Evolutionary conservation across 768 basidiomycete genomes (phyloP).

Genomic region (Boletus rubescentipes): DNA sequence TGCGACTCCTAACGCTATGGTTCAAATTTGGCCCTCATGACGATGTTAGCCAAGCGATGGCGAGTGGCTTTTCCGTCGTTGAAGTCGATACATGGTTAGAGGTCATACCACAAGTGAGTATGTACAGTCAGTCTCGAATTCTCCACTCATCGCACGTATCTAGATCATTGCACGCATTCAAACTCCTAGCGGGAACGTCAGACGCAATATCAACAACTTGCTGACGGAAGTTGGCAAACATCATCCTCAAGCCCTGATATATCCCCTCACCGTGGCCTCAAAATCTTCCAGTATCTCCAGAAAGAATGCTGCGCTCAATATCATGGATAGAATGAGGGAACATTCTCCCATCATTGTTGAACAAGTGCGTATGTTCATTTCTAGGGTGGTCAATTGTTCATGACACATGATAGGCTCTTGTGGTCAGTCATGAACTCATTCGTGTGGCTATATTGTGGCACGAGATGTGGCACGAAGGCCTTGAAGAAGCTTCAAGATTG

Average conservation of each 20-base stretch:
- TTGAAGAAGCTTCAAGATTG: constrained; percentile 94
- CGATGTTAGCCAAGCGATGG: constrained; percentile 88
- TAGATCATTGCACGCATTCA: constrained; percentile 99
- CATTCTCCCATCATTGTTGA: constrained; percentile 86
- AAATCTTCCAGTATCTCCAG: constrained; percentile 88
- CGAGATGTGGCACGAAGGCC: constrained; percentile 96
- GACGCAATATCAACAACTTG: constrained; percentile 84
- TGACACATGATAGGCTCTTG: constrained; percentile 52
- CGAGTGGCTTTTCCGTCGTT: constrained; percentile 80
- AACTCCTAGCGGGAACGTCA: constrained; percentile 84
- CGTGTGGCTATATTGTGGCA: constrained; percentile 99
- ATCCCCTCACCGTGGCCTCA: constrained; percentile 92
- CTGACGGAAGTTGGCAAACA: constrained; percentile 92
- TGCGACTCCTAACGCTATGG: constrained; percentile 93
- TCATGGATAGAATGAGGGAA: constrained; percentile 93
- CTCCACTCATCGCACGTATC: not conserved
- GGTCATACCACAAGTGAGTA: constrained; percentile 89
- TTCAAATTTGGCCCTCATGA: constrained; percentile 94
- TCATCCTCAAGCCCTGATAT: constrained; percentile 96
- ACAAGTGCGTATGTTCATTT: constrained; percentile 52
- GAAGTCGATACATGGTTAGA: constrained; percentile 98
- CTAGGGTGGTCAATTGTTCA: not conserved
- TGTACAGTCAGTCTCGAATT: not conserved
- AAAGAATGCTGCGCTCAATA: constrained; percentile 75
- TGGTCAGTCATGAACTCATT: constrained; percentile 93